Evolutionary conservation across 2,329 filamentous ascomycete genomes (phyloP).

Genomic region (Pseudogymnoascus sp.): DNA sequence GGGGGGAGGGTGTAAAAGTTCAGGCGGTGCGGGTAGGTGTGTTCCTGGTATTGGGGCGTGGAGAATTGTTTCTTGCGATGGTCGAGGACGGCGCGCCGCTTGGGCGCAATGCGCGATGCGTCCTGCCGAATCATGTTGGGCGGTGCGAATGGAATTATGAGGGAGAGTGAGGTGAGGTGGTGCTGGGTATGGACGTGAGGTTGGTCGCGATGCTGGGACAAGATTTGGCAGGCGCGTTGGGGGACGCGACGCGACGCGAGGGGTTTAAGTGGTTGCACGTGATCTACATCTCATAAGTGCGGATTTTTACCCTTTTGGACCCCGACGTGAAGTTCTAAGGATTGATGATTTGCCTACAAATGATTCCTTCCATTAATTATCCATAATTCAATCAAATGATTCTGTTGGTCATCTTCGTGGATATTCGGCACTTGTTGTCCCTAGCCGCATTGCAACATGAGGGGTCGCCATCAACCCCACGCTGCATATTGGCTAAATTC

Average conservation of each 20-base stretch:
- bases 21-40: constrained; percentile 74
- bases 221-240: background rate
- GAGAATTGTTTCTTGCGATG: constrained; percentile 83
- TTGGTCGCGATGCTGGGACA: background rate
- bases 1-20: constrained; percentile 89
- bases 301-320: background rate
- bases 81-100: constrained; percentile 69
- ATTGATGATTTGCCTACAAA: background rate
- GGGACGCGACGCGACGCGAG: background rate
- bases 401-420: background rate
- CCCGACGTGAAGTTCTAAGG: background rate
- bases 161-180: background rate
- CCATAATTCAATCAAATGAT: background rate
- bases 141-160: background rate
- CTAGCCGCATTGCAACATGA: background rate
- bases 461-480: background rate
- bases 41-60: constrained; percentile 64
- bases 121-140: constrained; percentile 26
- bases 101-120: constrained; percentile 37
- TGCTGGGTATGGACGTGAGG: background rate
- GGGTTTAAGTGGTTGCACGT: constrained; percentile 10
- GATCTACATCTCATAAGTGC: background rate
- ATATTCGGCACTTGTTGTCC: background rate
- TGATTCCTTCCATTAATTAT: background rate
- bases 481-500: constrained; percentile 4